These are phyloP conservation scores for Martensiomyces pterosporus DNA, from an alignment of 192 early-diverging fungal species.

Conservation along the genomic window DNA sequence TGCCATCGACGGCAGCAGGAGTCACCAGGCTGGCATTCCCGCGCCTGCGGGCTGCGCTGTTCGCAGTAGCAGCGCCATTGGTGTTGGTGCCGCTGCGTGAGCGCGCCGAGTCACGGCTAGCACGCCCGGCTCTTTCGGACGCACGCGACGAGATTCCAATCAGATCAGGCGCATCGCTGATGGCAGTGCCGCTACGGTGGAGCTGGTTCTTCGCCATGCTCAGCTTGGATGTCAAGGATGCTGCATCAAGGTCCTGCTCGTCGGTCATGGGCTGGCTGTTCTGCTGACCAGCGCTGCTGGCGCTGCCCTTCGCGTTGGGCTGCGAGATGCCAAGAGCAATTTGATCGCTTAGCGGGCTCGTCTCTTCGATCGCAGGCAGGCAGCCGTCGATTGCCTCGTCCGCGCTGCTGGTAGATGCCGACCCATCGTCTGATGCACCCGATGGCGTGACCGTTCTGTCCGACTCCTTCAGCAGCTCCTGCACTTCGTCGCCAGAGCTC, in stretches of 20 bases:
- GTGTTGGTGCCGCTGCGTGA: slow-evolving; percentile 6
- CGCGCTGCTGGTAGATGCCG: background rate
- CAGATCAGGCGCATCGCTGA: slow-evolving; percentile 47
- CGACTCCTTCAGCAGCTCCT: slow-evolving; percentile 44
- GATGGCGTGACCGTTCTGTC: slow-evolving; percentile 44
- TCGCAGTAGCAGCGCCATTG: background rate
- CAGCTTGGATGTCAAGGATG: slow-evolving; percentile 27
- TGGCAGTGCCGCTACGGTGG: slow-evolving; percentile 24
- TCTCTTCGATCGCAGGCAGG: slow-evolving; percentile 12
- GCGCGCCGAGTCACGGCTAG: slow-evolving; percentile 31
- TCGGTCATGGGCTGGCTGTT: background rate
- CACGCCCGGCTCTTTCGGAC: slow-evolving; percentile 7
- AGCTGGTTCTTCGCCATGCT: slow-evolving; percentile 21
- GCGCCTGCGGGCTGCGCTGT: background rate
- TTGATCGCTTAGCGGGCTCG: slow-evolving; percentile 9
- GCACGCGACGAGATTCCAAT: slow-evolving; percentile 29
- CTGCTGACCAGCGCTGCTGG: too few species aligned
- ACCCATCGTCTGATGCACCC: too few species aligned
- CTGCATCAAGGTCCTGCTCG: slow-evolving; percentile 13
- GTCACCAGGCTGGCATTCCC: background rate
- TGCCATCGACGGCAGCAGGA: background rate
- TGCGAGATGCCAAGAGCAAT: slow-evolving; percentile 3
- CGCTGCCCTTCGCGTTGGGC: background rate
- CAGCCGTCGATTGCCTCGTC: background rate
- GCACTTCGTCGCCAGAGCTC: slow-evolving; percentile 56